These are phyloP conservation scores for Globisporangium ultimum DNA, from an alignment of 352 stramenopile species.

Conservation along the genomic window DNA sequence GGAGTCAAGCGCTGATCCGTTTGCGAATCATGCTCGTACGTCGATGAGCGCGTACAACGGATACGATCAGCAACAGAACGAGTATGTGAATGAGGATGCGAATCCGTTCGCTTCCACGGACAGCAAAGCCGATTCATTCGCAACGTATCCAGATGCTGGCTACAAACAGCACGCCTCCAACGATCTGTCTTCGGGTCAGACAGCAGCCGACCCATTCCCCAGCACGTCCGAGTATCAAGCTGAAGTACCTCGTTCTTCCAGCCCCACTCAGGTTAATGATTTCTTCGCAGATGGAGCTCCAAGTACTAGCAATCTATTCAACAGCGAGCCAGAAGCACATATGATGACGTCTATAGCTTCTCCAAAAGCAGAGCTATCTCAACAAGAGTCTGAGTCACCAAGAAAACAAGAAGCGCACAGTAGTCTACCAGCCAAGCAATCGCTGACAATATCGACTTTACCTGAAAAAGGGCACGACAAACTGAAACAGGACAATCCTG, in stretches of 20 bases:
- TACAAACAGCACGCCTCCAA: neutral
- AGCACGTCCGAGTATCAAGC: constrained; percentile 3
- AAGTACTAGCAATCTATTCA: constrained; percentile 39
- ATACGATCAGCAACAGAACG: neutral
- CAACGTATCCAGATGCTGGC: too few species aligned
- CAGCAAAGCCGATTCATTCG: neutral
- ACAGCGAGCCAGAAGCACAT: constrained; percentile 10
- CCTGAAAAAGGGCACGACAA: neutral
- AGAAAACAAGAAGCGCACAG: neutral
- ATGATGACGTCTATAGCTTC: neutral
- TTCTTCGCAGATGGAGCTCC: constrained; percentile 29
- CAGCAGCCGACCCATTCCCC: neutral
- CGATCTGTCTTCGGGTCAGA: neutral
- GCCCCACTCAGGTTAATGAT: constrained; percentile 23
- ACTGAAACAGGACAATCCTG: constrained; percentile 7
- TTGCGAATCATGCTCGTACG: neutral
- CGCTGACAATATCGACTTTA: neutral
- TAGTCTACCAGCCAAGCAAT: neutral
- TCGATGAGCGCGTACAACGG: neutral
- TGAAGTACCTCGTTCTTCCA: constrained; percentile 3
- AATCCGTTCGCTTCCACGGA: neutral
- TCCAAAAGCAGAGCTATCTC: neutral
- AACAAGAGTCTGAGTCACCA: constrained; percentile 5
- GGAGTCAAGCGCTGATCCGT: constrained; percentile 3
- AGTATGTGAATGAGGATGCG: neutral